Evolutionary conservation across 2,329 filamentous ascomycete species (phyloP), one percentile per base, ranked within the genome.

Genomic region (Cercospora sp.): DNA sequence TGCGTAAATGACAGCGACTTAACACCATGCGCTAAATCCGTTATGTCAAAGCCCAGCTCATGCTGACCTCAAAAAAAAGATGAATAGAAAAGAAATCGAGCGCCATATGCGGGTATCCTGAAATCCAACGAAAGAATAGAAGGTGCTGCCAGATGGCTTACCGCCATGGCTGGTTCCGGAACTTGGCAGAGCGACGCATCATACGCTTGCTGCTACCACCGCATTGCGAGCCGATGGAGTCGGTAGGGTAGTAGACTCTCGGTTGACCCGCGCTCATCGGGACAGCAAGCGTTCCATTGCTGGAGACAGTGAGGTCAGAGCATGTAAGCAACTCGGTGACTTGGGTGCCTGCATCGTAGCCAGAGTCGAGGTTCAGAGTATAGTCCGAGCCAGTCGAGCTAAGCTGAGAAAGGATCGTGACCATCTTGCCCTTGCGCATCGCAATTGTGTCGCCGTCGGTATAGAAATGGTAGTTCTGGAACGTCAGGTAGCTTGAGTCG

Each of bases 361-460:
- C 75, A 5, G 72, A 73, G n/a, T 70, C 70, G 28, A 80, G 66
- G 3, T 63, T 64, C n/a, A 77, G 70, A 1, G 74, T 78, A 28
- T 76, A 75, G 13, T 64, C 61, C 6, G 63, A 63, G 20, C 74
- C 76, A 16, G 65, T 65, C 2, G 72, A 68, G 31, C 78, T 78
- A 3, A 67, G 66, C 68, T 79, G 79, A 62, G 73, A 76, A 1
- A 80, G 67, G 6, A 81, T 74, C 1, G 75, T 77, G 58, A 85
- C 72, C 51, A 84, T 73, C 64, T 81, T 72, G n/a, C 82, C 84
- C 73, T 86, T 85, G 65, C 80, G 78, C 73, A 85, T 79, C 18
- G 78, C 83, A n/a, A 87, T 75, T 18, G 76, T 80, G 69, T 78
- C 75, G 62, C 69, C 73, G 72, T 83, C 81, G 16, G 78, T 79